Evolutionary conservation across 495 filamentous ascomycete genomes (phyloP), one percentile per base, ranked within the genome.

Genomic region (Tricharina praecox): DNA sequence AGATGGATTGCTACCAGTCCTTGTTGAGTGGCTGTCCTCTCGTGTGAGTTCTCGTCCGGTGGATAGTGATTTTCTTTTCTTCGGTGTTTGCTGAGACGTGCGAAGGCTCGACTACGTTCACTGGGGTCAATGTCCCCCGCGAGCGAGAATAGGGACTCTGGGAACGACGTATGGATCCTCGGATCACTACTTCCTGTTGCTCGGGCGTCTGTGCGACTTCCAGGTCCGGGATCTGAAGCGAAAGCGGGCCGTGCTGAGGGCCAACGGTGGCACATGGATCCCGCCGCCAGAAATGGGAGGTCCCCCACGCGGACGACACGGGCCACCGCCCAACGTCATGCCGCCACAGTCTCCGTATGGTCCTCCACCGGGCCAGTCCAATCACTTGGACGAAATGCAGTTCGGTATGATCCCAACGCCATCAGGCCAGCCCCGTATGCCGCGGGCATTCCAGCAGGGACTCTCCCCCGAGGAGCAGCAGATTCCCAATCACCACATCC

Each of bases 1-100:
- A 93, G 64, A 87, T 93, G 64, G 90, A 97, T 64, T 74, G 79
- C 4, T 83, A 86, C 55, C 88, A 95, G 62, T 86, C 85, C 58
- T 71, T 95, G 48, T 66, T 97, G 28, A 88, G 90, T 54, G 90
- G 83, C 1, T 83, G 85, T 50, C 69, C 71, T 41, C 69, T 87
- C 24, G 76, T 93, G 87, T 94, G 66, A 71, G 86, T 71, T n/a
- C n/a, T n/a, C n/a, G n/a, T n/a, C n/a, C n/a, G n/a, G n/a, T n/a
- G n/a, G n/a, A n/a, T n/a, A n/a, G n/a, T n/a, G n/a, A n/a, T n/a
- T 30, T 39, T 24, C 16, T 19, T 10, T 28, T 20, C 34, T 28
- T 25, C 35, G 11, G 40, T 25, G 28, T 43, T 43, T 28, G 39
- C 59, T 64, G 33, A 57, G 45, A 49, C 26, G 3, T 21, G 49